Evolutionary conservation across 176 grass and related monocot genomes (phyloP).

Genomic region (Carex myosuroides): DNA sequence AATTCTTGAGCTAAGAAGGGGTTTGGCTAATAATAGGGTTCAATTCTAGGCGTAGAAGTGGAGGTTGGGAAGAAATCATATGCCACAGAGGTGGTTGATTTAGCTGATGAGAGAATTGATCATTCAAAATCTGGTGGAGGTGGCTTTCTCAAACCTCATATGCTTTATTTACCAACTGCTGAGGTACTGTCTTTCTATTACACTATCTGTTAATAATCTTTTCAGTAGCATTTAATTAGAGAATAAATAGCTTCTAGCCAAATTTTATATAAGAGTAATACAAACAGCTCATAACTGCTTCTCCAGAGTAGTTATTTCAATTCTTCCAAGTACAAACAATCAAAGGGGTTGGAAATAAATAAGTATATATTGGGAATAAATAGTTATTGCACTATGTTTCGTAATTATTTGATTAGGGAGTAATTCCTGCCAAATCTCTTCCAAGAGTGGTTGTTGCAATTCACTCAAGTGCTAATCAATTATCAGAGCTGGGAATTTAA

Average conservation of each 20-base stretch:
- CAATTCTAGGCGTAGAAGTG: conserved; percentile 98
- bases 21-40: conserved; percentile 98
- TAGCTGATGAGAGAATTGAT: conserved; percentile 36
- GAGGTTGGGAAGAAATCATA: conserved; percentile 56
- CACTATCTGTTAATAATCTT: not conserved
- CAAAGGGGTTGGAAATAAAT: not conserved
- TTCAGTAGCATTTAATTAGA: not conserved
- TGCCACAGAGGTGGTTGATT: conserved; percentile 57
- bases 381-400: not conserved
- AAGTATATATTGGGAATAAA: not conserved
- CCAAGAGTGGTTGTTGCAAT: not conserved
- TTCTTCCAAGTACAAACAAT: not conserved
- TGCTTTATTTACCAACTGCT: conserved; percentile 66
- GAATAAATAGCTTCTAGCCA: not conserved
- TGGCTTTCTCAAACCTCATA: conserved; percentile 54
- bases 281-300: not conserved
- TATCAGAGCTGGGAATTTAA: not conserved
- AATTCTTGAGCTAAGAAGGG: conserved; percentile 68
- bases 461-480: not conserved
- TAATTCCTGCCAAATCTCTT: not conserved
- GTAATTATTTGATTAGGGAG: not conserved
- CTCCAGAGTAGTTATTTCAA: not conserved
- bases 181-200: conserved; percentile 43
- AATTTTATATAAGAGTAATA: not conserved
- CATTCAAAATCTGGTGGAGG: conserved; percentile 34